Evolutionary conservation across 768 basidiomycete species (phyloP).

Genomic region (Grammothele lineata): DNA sequence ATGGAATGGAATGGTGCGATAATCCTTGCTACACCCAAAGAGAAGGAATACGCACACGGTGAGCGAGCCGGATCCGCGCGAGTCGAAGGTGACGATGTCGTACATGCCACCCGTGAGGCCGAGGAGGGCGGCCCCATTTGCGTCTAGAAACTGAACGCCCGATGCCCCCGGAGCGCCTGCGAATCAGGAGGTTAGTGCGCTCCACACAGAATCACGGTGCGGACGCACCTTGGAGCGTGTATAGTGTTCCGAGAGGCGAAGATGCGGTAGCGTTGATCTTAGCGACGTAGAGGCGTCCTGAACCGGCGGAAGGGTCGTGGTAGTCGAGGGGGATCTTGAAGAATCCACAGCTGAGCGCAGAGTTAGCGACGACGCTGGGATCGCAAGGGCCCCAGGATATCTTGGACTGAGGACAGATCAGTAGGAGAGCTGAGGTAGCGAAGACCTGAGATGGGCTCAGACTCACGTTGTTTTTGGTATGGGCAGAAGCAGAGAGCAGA

Average conservation of each 20-base stretch:
- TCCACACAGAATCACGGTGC: too few relatives aligned
- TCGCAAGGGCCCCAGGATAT: neutral
- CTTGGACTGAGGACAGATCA: too few relatives aligned
- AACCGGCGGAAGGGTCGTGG: neutral
- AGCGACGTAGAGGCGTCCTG: neutral
- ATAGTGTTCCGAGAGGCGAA: neutral
- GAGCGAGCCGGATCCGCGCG: conserved; percentile 7
- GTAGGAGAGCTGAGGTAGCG: too few relatives aligned
- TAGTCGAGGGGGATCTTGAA: conserved; percentile 1
- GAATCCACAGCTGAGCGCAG: neutral
- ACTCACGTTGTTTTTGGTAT: too few relatives aligned
- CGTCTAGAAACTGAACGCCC: neutral
- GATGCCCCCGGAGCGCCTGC: conserved; percentile 1
- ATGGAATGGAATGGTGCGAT: too few relatives aligned
- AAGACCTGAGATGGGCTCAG: too few relatives aligned
- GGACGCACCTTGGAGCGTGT: neutral
- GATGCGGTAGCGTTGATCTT: conserved; percentile 1
- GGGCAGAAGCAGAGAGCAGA: too few relatives aligned
- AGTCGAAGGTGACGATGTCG: conserved; percentile 12
- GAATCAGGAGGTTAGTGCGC: too few relatives aligned
- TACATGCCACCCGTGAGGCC: conserved; percentile 3
- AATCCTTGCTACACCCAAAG: too few relatives aligned
- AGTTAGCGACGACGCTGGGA: neutral
- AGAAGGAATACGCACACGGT: too few relatives aligned
- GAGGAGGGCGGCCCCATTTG: neutral